phyloP scores from a whole-genome alignment of 495 filamentous ascomycete genomes.

The Usnea hakonensis region DNA sequence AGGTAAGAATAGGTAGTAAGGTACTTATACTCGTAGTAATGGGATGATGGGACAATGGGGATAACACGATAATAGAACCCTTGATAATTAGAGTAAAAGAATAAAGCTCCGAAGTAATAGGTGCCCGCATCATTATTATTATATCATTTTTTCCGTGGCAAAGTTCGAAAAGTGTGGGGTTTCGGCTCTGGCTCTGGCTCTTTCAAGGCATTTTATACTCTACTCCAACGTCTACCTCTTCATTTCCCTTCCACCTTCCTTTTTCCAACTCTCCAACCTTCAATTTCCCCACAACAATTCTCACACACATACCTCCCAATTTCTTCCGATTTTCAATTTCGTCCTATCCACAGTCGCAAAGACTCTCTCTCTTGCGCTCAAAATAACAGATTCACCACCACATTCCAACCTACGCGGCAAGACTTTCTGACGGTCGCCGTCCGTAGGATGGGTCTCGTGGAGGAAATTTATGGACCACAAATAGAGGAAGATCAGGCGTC shows the following conservation, averaged over 20 bases:
- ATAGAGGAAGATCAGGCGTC: slow-evolving; percentile 53
- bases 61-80: too few relatives aligned
- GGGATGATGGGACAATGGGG: too few relatives aligned
- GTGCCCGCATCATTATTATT: slow-evolving; percentile 7
- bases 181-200: neutral
- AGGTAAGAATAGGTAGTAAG: too few relatives aligned
- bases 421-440: slow-evolving; percentile 10
- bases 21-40: too few relatives aligned
- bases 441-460: slow-evolving; percentile 60
- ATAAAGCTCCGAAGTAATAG: too few relatives aligned
- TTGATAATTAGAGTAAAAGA: too few relatives aligned
- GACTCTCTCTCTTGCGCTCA: neutral
- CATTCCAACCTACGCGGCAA: slow-evolving; percentile 5
- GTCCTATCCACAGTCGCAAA: neutral
- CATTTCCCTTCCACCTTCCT: neutral
- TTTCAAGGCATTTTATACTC: neutral
- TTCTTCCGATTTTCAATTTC: too few relatives aligned
- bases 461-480: slow-evolving; percentile 56
- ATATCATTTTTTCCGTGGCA: slow-evolving; percentile 10
- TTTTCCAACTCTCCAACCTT: neutral
- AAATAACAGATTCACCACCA: neutral
- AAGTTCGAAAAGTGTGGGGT: slow-evolving; percentile 5
- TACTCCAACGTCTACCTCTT: too few relatives aligned
- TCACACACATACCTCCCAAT: neutral
- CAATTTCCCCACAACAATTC: neutral